Percentiles rank a stretch among this genome's conserved stretches.
phyloP scores from a whole-genome alignment of 192 early-diverging fungal genomes.

The Backusella circina region DNA sequence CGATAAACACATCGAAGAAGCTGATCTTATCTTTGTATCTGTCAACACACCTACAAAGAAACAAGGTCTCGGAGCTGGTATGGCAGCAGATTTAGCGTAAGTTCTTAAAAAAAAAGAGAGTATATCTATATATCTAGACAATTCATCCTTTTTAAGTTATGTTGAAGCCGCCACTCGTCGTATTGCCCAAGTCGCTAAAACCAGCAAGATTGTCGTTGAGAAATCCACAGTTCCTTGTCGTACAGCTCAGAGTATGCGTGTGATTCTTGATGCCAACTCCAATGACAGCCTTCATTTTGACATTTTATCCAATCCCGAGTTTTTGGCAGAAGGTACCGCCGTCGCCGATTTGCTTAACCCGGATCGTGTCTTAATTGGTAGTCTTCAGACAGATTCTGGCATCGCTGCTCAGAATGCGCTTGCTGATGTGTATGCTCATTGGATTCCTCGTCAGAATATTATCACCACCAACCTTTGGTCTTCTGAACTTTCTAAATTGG shows the following conservation, averaged over 20 bases:
- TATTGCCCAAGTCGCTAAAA: slow-evolving; percentile 76
- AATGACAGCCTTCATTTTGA: slow-evolving; percentile 67
- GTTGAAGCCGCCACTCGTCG: slow-evolving; percentile 75
- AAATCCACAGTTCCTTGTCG: slow-evolving; percentile 94
- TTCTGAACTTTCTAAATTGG: slow-evolving; percentile 88
- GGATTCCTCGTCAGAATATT: slow-evolving; percentile 80
- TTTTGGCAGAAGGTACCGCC: slow-evolving; percentile 91
- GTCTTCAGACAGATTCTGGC: slow-evolving; percentile 65
- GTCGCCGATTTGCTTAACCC: slow-evolving; percentile 77
- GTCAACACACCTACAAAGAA: slow-evolving; percentile 92
- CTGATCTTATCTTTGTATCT: slow-evolving; percentile 87
- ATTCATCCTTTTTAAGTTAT: slow-evolving; percentile 41
- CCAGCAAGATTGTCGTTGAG: slow-evolving; percentile 87
- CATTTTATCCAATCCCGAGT: slow-evolving; percentile 95
- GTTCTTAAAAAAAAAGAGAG: slow-evolving; percentile 12
- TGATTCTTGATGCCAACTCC: slow-evolving; percentile 75
- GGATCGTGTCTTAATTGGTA: slow-evolving; percentile 88
- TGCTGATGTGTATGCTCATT: slow-evolving; percentile 72
- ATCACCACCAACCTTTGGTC: slow-evolving; percentile 93
- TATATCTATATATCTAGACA: not conserved
- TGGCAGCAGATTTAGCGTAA: slow-evolving; percentile 78
- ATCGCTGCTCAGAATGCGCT: slow-evolving; percentile 71
- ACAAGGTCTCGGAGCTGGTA: slow-evolving; percentile 69
- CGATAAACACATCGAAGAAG: slow-evolving; percentile 67
- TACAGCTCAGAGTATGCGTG: slow-evolving; percentile 79